Conservation (phyloP, 495 filamentous ascomycete genomes). For the Penicillium coffeae region DNA sequence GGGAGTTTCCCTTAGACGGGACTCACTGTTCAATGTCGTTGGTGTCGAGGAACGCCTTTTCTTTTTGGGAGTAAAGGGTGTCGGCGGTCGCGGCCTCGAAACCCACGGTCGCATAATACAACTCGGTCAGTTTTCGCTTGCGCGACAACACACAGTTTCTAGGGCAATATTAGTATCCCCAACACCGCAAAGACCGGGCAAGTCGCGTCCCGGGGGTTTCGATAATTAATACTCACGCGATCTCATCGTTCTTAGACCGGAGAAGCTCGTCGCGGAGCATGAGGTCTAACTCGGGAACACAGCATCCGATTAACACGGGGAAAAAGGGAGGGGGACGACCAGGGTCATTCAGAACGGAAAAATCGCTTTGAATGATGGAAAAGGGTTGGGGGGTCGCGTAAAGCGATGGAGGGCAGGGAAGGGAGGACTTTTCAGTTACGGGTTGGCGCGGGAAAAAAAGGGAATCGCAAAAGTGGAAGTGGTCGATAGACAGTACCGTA, state of each 20-base stretch:
- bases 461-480: slow-evolving; percentile 11
- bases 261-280: slow-evolving; percentile 56
- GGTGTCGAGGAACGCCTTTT: slow-evolving; percentile 63
- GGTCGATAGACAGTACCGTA: slow-evolving; percentile 2
- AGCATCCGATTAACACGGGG: slow-evolving; percentile 58
- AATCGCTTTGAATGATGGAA: slow-evolving; percentile 54
- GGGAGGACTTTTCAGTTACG: slow-evolving; percentile 38
- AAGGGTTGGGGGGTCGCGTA: slow-evolving; percentile 44
- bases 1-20: slow-evolving; percentile 8
- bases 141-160: slow-evolving; percentile 74
- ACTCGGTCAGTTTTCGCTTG: slow-evolving; percentile 78
- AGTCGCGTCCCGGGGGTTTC: slow-evolving; percentile 13
- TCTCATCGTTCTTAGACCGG: slow-evolving; percentile 58
- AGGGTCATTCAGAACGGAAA: slow-evolving; percentile 49
- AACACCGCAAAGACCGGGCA: slow-evolving; percentile 12
- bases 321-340: slow-evolving; percentile 43
- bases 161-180: slow-evolving; percentile 35
- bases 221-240: slow-evolving; percentile 52
- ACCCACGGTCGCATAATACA: slow-evolving; percentile 59
- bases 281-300: slow-evolving; percentile 50
- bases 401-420: slow-evolving; percentile 37
- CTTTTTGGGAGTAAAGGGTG: slow-evolving; percentile 47
- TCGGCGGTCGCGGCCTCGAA: slow-evolving; percentile 53
- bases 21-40: slow-evolving; percentile 77
- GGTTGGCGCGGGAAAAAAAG: slow-evolving; percentile 27